Percentiles rank a stretch among this genome's conserved stretches.
phyloP scores from a whole-genome alignment of 2,329 filamentous ascomycete species.

The Cladosporium sp. region DNA sequence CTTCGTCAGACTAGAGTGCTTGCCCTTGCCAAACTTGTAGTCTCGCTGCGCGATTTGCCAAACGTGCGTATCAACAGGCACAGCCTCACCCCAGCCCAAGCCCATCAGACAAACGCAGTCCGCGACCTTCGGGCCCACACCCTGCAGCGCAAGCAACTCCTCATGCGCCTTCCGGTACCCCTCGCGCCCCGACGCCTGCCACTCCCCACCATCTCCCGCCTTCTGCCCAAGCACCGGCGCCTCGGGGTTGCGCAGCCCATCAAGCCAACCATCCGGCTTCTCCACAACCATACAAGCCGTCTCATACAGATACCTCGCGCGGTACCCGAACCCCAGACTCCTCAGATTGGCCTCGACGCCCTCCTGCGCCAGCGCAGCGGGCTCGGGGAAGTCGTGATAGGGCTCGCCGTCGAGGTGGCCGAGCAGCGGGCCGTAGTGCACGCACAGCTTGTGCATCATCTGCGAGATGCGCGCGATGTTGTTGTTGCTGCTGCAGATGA shows the following conservation, averaged over 20 bases:
- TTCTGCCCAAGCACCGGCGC: conserved; percentile 53
- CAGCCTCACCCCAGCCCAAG: conserved; percentile 87
- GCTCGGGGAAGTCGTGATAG: conserved; percentile 82
- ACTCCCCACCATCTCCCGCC: conserved; percentile 39
- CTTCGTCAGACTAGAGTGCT: conserved; percentile 80
- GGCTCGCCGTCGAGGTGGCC: conserved; percentile 55
- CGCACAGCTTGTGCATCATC: conserved; percentile 91
- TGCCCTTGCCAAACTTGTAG: conserved; percentile 82
- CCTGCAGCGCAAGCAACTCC: conserved; percentile 69
- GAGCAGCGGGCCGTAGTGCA: conserved; percentile 74
- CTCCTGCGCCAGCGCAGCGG: conserved; percentile 63
- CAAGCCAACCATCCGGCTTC: conserved; percentile 65
- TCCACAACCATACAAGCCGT: conserved; percentile 73
- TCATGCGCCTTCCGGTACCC: conserved; percentile 78
- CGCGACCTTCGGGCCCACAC: conserved; percentile 92
- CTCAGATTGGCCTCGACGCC: conserved; percentile 76
- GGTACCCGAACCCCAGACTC: conserved; percentile 84
- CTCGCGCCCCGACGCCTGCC: conserved; percentile 47
- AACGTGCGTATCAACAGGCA: conserved; percentile 95
- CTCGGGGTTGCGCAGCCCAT: conserved; percentile 70
- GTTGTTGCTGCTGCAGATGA: conserved; percentile 99
- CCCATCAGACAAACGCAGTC: conserved; percentile 98
- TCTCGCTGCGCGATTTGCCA: conserved; percentile 98
- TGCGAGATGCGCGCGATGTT: conserved; percentile 92
- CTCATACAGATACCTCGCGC: conserved; percentile 84